These are phyloP conservation scores for Fusarium euwallaceae DNA, from an alignment of 2,329 filamentous ascomycete species.

Conservation along the genomic window DNA sequence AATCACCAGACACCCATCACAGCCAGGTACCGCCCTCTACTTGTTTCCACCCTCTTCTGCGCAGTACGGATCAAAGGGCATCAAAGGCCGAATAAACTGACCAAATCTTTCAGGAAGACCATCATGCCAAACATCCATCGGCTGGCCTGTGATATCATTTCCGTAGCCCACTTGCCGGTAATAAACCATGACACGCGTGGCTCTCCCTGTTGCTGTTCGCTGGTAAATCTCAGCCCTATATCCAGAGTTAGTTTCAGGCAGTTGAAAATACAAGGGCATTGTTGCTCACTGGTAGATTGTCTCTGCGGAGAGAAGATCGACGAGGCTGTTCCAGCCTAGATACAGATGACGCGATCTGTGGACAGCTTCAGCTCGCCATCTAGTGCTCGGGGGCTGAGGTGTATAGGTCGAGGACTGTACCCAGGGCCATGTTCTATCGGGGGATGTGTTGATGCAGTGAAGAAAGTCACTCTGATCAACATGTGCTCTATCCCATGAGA, in stretches of 20 bases:
- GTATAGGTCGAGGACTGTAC: neutral
- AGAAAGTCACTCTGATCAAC: neutral
- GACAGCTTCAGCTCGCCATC: constrained; percentile 2
- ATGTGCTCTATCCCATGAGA: neutral
- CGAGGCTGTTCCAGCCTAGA: neutral
- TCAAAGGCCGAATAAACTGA: constrained; percentile 11
- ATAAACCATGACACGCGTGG: neutral
- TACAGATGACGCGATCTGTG: neutral
- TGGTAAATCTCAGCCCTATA: constrained; percentile 10
- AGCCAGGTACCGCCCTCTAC: neutral
- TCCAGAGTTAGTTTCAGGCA: neutral
- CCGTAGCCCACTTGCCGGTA: neutral
- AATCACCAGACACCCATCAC: neutral
- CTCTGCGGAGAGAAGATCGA: neutral
- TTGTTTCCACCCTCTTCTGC: neutral
- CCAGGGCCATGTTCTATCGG: neutral
- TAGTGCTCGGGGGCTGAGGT: neutral
- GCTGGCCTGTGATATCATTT: constrained; percentile 4
- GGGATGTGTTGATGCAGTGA: neutral
- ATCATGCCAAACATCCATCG: constrained; percentile 6
- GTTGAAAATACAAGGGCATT: neutral
- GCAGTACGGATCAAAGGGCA: constrained; percentile 5
- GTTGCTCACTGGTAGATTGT: neutral
- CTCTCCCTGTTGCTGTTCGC: neutral
- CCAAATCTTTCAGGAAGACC: constrained; percentile 8